These are phyloP conservation scores for Ceratocystiopsis sp. DNA, from an alignment of 2,329 filamentous ascomycete species.

Conservation along the genomic window DNA sequence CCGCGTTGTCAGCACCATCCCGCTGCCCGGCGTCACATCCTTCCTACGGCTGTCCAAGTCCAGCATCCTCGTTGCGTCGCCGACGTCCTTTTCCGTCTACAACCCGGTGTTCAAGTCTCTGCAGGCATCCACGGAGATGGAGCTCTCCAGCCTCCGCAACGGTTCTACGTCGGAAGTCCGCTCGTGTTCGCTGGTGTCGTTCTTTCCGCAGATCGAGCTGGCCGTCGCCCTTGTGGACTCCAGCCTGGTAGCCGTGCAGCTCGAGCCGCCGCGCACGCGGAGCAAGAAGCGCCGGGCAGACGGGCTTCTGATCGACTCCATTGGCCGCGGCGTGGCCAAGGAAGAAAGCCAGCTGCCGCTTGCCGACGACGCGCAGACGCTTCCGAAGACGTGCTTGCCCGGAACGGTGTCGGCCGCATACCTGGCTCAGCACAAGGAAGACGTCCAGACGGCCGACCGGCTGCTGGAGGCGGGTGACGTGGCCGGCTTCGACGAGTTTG, in stretches of 20 bases:
- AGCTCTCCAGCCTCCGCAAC: slow-evolving; percentile 9
- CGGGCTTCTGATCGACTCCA: slow-evolving; percentile 54
- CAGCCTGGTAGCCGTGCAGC: slow-evolving; percentile 49
- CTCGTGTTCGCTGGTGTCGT: slow-evolving; percentile 32
- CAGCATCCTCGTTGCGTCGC: slow-evolving; percentile 44
- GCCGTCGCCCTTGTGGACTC: slow-evolving; percentile 47
- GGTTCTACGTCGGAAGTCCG: too few relatives aligned
- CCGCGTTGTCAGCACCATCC: slow-evolving; percentile 37
- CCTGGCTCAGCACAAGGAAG: slow-evolving; percentile 25
- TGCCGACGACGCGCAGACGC: neutral
- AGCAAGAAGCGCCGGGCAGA: slow-evolving; percentile 37
- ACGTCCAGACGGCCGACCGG: slow-evolving; percentile 28
- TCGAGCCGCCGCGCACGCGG: slow-evolving; percentile 43
- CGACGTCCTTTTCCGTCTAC: slow-evolving; percentile 40
- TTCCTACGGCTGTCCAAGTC: slow-evolving; percentile 52
- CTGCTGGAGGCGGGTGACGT: slow-evolving; percentile 28
- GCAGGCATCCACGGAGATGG: slow-evolving; percentile 31
- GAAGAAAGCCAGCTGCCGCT: neutral
- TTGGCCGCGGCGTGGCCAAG: slow-evolving; percentile 41
- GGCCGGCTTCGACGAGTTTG: slow-evolving; percentile 26
- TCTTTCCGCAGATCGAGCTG: slow-evolving; percentile 49
- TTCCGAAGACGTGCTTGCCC: slow-evolving; percentile 19
- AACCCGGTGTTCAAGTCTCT: slow-evolving; percentile 51
- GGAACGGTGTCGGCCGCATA: slow-evolving; percentile 34
- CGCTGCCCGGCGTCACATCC: slow-evolving; percentile 34